Conservation (phyloP, 192 early-diverging fungal genomes). For the Helicostylum pulchrum region DNA sequence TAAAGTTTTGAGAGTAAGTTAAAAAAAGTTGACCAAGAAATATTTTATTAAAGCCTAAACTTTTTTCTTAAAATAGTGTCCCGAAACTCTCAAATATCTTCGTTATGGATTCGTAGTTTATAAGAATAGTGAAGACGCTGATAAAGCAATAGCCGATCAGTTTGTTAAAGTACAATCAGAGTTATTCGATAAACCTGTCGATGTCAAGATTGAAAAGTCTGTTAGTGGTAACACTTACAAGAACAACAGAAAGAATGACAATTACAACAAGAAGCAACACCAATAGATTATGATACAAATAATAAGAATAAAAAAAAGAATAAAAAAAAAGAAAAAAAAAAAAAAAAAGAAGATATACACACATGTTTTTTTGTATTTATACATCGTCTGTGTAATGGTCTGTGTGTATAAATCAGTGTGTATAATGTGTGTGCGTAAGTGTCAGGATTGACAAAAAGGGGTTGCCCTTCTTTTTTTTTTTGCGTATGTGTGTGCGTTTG, state of each 20-base stretch:
- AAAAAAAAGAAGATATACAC: too few species aligned
- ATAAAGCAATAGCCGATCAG: conserved; percentile 18
- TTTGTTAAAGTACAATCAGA: conserved; percentile 18
- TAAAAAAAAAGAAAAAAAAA: not conserved
- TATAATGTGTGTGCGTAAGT: too few species aligned
- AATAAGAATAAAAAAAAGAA: not conserved
- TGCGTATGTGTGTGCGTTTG: too few species aligned
- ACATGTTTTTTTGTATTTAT: too few species aligned
- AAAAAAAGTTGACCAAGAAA: not conserved
- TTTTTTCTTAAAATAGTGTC: conserved; percentile 17
- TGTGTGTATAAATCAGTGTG: too few species aligned
- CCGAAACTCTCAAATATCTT: conserved; percentile 25
- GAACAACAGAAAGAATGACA: not conserved
- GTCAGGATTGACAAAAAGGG: too few species aligned
- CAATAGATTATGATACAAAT: not conserved
- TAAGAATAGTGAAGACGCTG: conserved; percentile 23
- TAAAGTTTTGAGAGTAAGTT: conserved; percentile 31
- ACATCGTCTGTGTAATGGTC: too few species aligned
- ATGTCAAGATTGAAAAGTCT: conserved; percentile 17
- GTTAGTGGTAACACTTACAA: not conserved
- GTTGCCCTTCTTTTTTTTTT: too few species aligned
- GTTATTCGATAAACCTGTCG: conserved; percentile 16
- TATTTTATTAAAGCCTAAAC: not conserved
- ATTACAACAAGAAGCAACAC: not conserved
- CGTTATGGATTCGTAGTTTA: conserved; percentile 30